Evolutionary conservation across 2,329 filamentous ascomycete species (phyloP), one percentile per base, ranked within the genome.

Genomic region (Tolypocladium guangdongense): DNA sequence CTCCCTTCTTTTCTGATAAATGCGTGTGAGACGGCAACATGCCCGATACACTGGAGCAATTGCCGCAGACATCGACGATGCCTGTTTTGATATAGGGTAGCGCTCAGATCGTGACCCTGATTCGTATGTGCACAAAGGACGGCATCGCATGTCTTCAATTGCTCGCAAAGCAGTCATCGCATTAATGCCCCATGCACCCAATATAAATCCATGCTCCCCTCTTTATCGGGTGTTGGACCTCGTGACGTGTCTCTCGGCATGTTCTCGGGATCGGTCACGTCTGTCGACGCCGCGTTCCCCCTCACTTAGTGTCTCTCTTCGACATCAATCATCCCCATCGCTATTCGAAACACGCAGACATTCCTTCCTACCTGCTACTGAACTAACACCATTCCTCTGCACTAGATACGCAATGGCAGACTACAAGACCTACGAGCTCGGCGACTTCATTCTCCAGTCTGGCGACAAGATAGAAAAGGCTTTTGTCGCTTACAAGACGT

Each of bases 401-500:
- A 10, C 22, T 7, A 5, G 22, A 27, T 10, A 38, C 35, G 8
- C 35, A 39, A 51, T 51, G 50, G 32, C 38, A 7, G 50, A 47
- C 33, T 52, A 52, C 35, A 10, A 48, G 22, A 52, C 33, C 10
- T 52, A 36, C 20, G 18, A 52, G 18, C 43, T 52, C 7, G 50
- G 50, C 24, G 43, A 52, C 22, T 36, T 46, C 22, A 10, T n/a
- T 18, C 43, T 52, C 16, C 27, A 51, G 14, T 82, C 77, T 30
- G 85, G 86, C 39, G 74, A 73, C n/a, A 74, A 70, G 7, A 75
- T 91, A 20, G 74, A 78, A 2, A 66, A 80, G 59, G 87, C 88
- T 1, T 78, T 80, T 62, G 81, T 92, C 52, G 86, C 87, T 18
- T 92, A 88, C 74, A 90, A 87, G 67, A 88, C 87, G 0, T 85